Conservation (phyloP, 2,329 filamentous ascomycete genomes). For the Cryphonectria carpinicola region DNA sequence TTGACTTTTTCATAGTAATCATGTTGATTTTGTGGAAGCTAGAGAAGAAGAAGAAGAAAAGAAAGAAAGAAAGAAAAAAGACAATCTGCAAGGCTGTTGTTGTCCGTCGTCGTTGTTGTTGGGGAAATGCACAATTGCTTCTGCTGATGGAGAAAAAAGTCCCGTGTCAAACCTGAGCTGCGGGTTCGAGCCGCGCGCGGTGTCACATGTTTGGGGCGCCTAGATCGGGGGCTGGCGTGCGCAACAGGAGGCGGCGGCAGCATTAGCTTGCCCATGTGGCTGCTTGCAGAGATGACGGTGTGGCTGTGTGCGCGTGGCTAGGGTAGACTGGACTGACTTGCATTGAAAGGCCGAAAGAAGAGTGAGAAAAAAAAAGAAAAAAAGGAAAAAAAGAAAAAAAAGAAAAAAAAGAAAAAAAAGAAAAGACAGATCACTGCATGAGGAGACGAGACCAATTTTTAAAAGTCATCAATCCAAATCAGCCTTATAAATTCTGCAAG, state of each 20-base stretch:
- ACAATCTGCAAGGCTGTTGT: background rate
- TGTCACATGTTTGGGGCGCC: slow-evolving; percentile 7
- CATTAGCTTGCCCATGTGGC: background rate
- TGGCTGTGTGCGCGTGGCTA: slow-evolving; percentile 2
- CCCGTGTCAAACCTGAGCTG: background rate
- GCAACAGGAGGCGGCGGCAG: background rate
- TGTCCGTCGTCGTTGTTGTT: background rate
- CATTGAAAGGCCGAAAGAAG: background rate
- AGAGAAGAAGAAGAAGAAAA: too few relatives aligned
- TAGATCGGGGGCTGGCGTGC: background rate
- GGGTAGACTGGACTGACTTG: background rate
- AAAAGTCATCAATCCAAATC: too few relatives aligned
- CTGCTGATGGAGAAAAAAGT: background rate
- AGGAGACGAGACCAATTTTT: background rate
- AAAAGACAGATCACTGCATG: background rate
- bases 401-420: background rate
- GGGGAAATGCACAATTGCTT: background rate
- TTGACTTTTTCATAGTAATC: too few relatives aligned
- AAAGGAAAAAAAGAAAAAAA: background rate
- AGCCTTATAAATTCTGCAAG: too few relatives aligned
- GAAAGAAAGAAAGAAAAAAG: background rate
- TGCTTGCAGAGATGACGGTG: background rate
- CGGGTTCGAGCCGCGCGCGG: slow-evolving; percentile 1
- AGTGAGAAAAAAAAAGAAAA: background rate
- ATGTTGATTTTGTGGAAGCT: background rate